phyloP scores from a whole-genome alignment of 352 stramenopile species.

The Globisporangium nodosum region DNA sequence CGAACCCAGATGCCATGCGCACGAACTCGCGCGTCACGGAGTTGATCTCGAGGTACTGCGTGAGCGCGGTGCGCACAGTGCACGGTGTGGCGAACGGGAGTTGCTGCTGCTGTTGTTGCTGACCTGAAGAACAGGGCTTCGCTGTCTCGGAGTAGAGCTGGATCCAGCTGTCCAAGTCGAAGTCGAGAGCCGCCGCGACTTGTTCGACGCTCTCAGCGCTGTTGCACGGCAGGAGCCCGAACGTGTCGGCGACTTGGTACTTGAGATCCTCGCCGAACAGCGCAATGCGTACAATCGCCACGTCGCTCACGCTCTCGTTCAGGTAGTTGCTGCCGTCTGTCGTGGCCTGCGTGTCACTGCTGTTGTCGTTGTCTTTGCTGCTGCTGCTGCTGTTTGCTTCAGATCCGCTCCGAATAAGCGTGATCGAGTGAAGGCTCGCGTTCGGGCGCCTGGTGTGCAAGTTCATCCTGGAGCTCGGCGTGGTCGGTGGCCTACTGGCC shows the following conservation, averaged over 20 bases:
- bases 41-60: slow-evolving; percentile 88
- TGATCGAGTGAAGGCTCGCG: slow-evolving; percentile 12
- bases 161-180: slow-evolving; percentile 83
- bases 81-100: slow-evolving; percentile 88
- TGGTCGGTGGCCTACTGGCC: not conserved
- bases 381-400: not conserved
- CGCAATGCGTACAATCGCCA: slow-evolving; percentile 42
- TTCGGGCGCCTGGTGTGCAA: slow-evolving; percentile 4
- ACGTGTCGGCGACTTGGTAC: slow-evolving; percentile 85
- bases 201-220: slow-evolving; percentile 44
- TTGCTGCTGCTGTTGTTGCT: slow-evolving; percentile 25
- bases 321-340: not conserved
- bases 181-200: slow-evolving; percentile 62
- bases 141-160: slow-evolving; percentile 32
- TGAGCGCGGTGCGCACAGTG: slow-evolving; percentile 83
- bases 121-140: not conserved
- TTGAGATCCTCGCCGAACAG: slow-evolving; percentile 40
- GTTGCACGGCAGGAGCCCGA: slow-evolving; percentile 83
- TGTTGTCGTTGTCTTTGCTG: not conserved
- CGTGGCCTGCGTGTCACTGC: not conserved
- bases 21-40: slow-evolving; percentile 54
- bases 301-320: slow-evolving; percentile 2
- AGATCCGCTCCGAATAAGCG: not conserved
- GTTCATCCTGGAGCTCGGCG: not conserved
- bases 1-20: slow-evolving; percentile 46